Percentiles rank a stretch among this genome's conserved stretches.
Evolutionary conservation across 148 eudicot genomes (phyloP).

Genomic region (Persicaria maculosa): DNA sequence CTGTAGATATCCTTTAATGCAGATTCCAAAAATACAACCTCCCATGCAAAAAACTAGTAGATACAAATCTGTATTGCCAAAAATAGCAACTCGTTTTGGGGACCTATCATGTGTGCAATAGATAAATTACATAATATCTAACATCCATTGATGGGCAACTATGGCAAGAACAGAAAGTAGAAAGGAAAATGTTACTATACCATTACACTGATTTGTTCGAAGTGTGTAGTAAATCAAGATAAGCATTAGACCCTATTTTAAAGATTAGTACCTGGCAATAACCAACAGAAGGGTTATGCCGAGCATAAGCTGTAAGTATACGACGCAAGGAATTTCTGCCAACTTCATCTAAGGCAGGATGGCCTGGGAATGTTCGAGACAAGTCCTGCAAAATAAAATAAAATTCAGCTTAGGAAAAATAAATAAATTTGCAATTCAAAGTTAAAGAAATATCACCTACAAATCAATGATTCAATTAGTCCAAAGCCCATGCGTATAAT

Average conservation of each 20-base stretch:
- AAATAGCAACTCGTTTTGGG: too few relatives aligned
- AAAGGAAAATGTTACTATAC: background rate
- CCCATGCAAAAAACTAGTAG: too few relatives aligned
- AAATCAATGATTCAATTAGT: constrained; percentile 55
- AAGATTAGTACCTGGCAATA: constrained; percentile 73
- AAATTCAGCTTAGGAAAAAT: constrained; percentile 44
- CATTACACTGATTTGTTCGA: background rate
- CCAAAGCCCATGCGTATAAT: constrained; percentile 65
- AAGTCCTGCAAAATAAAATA: constrained; percentile 62
- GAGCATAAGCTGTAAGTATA: constrained; percentile 83
- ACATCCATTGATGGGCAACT: background rate
- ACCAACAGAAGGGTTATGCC: constrained; percentile 88
- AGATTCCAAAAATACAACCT: too few relatives aligned
- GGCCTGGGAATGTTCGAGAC: constrained; percentile 93
- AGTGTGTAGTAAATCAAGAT: background rate
- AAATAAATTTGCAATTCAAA: constrained; percentile 23
- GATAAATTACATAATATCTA: background rate
- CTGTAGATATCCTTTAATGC: background rate
- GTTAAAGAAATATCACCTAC: constrained; percentile 63
- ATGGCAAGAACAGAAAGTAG: background rate
- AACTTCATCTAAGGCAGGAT: constrained; percentile 84
- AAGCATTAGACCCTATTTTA: constrained; percentile 5
- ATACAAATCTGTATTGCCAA: too few relatives aligned
- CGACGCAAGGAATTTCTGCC: constrained; percentile 86
- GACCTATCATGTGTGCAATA: background rate